Evolutionary conservation across 2,329 filamentous ascomycete species (phyloP).

Genomic region (Lachnellula arida): DNA sequence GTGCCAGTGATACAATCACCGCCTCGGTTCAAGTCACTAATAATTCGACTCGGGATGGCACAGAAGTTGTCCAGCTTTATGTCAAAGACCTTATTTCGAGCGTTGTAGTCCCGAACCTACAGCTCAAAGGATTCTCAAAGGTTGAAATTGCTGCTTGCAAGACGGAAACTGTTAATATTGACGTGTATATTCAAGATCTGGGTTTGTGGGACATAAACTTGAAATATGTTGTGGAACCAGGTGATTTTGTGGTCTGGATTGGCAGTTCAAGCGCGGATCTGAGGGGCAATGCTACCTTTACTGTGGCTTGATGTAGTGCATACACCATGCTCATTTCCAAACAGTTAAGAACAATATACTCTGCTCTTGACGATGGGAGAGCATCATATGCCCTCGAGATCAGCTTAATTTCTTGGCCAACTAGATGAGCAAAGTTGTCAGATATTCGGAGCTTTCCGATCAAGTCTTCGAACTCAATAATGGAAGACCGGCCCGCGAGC

Average conservation of each 20-base stretch:
- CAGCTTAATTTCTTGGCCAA: no score
- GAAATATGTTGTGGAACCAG: slow-evolving; percentile 70
- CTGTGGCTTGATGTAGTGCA: slow-evolving; percentile 33
- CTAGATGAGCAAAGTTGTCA: no score
- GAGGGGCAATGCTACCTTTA: slow-evolving; percentile 51
- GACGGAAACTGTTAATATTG: slow-evolving; percentile 49
- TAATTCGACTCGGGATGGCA: slow-evolving; percentile 47
- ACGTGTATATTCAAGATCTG: slow-evolving; percentile 59
- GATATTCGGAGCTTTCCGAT: no score
- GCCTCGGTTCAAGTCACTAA: slow-evolving; percentile 55
- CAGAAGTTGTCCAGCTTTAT: slow-evolving; percentile 54
- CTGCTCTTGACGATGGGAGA: no score
- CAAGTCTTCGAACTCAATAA: neutral
- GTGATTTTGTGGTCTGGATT: slow-evolving; percentile 58
- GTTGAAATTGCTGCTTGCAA: slow-evolving; percentile 52
- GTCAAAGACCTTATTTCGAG: slow-evolving; percentile 44
- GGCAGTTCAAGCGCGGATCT: slow-evolving; percentile 57
- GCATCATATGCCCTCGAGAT: no score
- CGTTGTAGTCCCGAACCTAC: slow-evolving; percentile 62
- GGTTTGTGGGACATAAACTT: slow-evolving; percentile 69
- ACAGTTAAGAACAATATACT: neutral
- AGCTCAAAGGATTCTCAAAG: slow-evolving; percentile 69
- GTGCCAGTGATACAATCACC: slow-evolving; percentile 44
- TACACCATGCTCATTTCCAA: no score
- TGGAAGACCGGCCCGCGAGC: neutral